phyloP scores from a whole-genome alignment of 116 monocot species.

The Papilionanthe hybrid region DNA sequence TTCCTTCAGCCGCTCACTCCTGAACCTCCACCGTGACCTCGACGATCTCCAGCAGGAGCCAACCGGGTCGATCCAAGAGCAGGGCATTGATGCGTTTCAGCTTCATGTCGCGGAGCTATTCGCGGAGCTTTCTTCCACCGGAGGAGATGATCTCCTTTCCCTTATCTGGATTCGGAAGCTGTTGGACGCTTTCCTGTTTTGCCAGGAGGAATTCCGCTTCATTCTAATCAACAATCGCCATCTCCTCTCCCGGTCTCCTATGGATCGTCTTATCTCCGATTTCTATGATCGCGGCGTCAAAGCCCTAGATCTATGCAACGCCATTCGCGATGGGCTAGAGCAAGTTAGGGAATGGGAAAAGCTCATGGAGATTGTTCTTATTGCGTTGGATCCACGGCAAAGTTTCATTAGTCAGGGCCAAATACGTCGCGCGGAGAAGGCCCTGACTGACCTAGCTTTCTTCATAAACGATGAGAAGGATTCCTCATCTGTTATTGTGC shows the following conservation, averaged over 20 bases:
- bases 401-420: slow-evolving; percentile 45
- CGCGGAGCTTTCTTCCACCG: slow-evolving; percentile 9
- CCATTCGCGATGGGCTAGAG: slow-evolving; percentile 58
- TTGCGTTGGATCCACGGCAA: slow-evolving; percentile 17
- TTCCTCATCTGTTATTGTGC: slow-evolving; percentile 17
- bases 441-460: slow-evolving; percentile 40
- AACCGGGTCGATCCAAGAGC: neutral
- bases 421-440: slow-evolving; percentile 54
- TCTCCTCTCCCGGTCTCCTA: slow-evolving; percentile 20
- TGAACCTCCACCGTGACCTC: slow-evolving; percentile 32
- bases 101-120: slow-evolving; percentile 29
- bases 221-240: slow-evolving; percentile 23
- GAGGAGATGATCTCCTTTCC: slow-evolving; percentile 31
- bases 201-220: slow-evolving; percentile 45
- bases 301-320: slow-evolving; percentile 80
- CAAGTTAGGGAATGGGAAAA: slow-evolving; percentile 46
- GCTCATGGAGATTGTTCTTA: slow-evolving; percentile 44
- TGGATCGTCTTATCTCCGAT: slow-evolving; percentile 40
- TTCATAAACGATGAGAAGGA: slow-evolving; percentile 48
- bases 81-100: slow-evolving; percentile 46
- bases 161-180: slow-evolving; percentile 45
- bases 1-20: slow-evolving; percentile 40
- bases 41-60: slow-evolving; percentile 16
- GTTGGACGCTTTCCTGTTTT: slow-evolving; percentile 39
- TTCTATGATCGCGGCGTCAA: slow-evolving; percentile 66